These are phyloP conservation scores for Hymenoscyphus infarciens DNA, from an alignment of 2,329 filamentous ascomycete genomes.

Conservation along the genomic window DNA sequence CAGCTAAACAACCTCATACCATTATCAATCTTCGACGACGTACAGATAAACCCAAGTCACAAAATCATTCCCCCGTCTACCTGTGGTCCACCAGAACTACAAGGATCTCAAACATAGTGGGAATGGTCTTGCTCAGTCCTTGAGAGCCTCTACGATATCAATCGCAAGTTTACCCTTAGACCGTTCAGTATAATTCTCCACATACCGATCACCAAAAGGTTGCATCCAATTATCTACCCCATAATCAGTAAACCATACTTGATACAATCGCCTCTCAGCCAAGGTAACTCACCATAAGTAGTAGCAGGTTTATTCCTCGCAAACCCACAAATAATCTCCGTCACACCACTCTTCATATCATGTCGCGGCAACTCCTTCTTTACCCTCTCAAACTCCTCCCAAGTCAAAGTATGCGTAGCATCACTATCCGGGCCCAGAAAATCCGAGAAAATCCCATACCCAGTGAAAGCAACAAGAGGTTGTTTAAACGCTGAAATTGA, in stretches of 20 bases:
- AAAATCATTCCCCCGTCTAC: too few relatives aligned
- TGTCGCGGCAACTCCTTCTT: conserved; percentile 33
- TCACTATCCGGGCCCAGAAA: conserved; percentile 21
- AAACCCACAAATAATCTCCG: conserved; percentile 21
- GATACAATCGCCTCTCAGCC: neutral
- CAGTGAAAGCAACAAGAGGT: conserved; percentile 35
- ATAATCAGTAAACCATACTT: neutral
- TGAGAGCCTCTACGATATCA: neutral
- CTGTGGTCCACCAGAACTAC: too few relatives aligned
- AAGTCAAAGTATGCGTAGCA: conserved; percentile 27
- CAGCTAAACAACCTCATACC: too few relatives aligned
- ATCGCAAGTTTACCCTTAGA: neutral
- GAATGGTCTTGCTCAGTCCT: neutral
- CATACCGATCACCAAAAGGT: neutral
- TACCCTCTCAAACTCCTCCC: conserved; percentile 31
- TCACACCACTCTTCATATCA: conserved; percentile 34
- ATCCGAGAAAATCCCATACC: conserved; percentile 2
- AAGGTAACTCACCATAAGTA: neutral
- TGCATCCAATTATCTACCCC: neutral
- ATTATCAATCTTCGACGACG: too few relatives aligned
- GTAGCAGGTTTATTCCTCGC: neutral
- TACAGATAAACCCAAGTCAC: too few relatives aligned
- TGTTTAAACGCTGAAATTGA: conserved; percentile 42
- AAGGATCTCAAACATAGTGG: too few relatives aligned
- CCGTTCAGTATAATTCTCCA: neutral